These are phyloP conservation scores for Solanum arcanum DNA, from an alignment of 257 asterid species.

Conservation along the genomic window DNA sequence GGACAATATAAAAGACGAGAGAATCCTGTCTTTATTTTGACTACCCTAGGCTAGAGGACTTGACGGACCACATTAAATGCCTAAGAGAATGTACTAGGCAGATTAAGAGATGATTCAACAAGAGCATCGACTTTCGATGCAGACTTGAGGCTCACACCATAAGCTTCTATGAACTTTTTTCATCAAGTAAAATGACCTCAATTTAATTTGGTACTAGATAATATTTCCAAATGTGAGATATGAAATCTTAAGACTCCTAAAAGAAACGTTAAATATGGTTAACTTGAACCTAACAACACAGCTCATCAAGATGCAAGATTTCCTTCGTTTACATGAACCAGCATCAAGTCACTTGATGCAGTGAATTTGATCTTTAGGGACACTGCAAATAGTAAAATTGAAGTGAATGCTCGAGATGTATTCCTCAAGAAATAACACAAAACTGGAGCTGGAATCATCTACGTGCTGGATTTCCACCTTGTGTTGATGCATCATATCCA, in stretches of 20 bases:
- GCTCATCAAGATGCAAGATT: not conserved
- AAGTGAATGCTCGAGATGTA: not conserved
- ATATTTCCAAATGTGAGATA: not conserved
- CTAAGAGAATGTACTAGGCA: not conserved
- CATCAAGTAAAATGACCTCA: not conserved
- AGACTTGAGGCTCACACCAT: not conserved
- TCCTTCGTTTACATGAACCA: not conserved
- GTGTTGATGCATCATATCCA: slow-evolving; percentile 32
- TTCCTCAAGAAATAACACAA: not conserved
- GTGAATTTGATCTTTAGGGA: not conserved
- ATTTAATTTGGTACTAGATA: not conserved
- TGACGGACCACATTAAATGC: not conserved
- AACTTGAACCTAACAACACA: not conserved
- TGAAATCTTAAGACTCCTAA: not conserved
- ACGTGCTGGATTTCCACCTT: slow-evolving; percentile 41
- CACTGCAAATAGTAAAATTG: not conserved
- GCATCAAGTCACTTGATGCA: not conserved
- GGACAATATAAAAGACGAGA: not conserved
- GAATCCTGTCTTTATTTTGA: no score
- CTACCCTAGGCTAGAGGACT: no score
- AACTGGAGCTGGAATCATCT: slow-evolving; percentile 21
- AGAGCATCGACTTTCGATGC: not conserved
- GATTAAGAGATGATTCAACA: not conserved
- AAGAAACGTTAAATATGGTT: not conserved
- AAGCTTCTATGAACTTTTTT: not conserved